A percentile compares a stretch with the other conserved stretches of the same genome.
Conservation (phyloP, 1,139 yeast species). For the Saccharomyces hybrid region DNA sequence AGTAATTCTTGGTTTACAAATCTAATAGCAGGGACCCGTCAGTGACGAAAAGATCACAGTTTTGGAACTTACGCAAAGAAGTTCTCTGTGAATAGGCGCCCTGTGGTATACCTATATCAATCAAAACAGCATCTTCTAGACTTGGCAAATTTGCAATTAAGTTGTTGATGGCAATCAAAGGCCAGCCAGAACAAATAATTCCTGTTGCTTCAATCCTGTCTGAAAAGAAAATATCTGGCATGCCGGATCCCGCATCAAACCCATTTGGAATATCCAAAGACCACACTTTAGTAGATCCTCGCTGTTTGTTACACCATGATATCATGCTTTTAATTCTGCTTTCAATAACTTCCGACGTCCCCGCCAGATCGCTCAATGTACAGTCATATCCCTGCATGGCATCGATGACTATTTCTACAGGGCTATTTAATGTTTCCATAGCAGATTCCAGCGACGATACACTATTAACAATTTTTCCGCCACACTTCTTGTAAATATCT, state of each 20-base stretch:
- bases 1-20: constrained; percentile 2
- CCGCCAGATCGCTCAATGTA: constrained; percentile 41
- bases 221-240: constrained; percentile 28
- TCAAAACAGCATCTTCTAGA: constrained; percentile 36
- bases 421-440: constrained; percentile 50
- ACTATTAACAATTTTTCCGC: constrained; percentile 44
- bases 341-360: constrained; percentile 11
- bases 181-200: constrained; percentile 67
- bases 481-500: constrained; percentile 46
- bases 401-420: constrained; percentile 71
- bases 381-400: constrained; percentile 80
- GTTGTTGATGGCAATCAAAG: constrained; percentile 57
- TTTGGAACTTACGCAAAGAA: constrained; percentile 28
- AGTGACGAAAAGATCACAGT: constrained; percentile 24
- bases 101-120: constrained; percentile 69
- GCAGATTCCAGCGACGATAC: constrained; percentile 34
- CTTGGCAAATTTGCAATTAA: constrained; percentile 33
- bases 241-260: constrained; percentile 77
- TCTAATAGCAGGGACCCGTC: constrained; percentile 18
- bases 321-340: constrained; percentile 35
- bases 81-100: constrained; percentile 25
- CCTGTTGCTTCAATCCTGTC: constrained; percentile 29
- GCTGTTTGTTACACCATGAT: constrained; percentile 61
- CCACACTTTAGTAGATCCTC: constrained; percentile 43
- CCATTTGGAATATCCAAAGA: constrained; percentile 83